Evolutionary conservation across 139 green algal species (phyloP).

Genomic region (Spirogloea muscicola): DNA sequence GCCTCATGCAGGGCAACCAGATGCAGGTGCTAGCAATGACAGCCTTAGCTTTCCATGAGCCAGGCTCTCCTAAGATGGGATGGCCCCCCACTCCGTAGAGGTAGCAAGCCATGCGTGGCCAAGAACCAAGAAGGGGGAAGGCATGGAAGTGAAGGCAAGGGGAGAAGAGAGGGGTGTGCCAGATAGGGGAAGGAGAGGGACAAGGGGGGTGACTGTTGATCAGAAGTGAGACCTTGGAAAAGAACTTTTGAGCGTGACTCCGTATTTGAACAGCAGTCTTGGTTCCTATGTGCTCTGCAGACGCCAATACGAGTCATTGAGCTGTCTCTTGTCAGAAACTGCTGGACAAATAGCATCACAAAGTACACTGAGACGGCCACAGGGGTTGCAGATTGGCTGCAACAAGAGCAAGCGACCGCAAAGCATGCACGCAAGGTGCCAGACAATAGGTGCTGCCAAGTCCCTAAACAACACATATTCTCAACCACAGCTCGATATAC

Average conservation of each 20-base stretch:
- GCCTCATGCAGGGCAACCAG: too few relatives aligned
- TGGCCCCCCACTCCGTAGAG: too few relatives aligned
- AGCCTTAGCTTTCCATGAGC: too few relatives aligned
- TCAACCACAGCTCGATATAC: too few relatives aligned
- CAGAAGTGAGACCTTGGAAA: constrained; percentile 47
- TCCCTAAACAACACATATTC: too few relatives aligned
- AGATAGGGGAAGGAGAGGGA: too few relatives aligned
- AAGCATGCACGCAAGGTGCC: too few relatives aligned
- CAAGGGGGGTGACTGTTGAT: background rate
- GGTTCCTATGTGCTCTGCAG: constrained; percentile 78
- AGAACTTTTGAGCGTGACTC: constrained; percentile 80
- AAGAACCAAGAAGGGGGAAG: too few relatives aligned
- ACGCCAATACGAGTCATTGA: background rate
- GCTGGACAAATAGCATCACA: background rate
- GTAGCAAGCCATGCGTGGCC: too few relatives aligned
- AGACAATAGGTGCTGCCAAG: background rate
- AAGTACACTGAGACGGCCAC: background rate
- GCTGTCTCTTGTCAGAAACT: too few relatives aligned
- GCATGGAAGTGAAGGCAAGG: background rate
- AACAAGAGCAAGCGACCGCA: background rate
- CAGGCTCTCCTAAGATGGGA: too few relatives aligned
- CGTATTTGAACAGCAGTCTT: constrained; percentile 95
- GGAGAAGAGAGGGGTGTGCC: background rate
- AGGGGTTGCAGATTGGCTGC: background rate
- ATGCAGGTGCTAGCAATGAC: too few relatives aligned